Percentiles rank a stretch among this genome's conserved stretches.
These are phyloP conservation scores for Kluyveromyces siamensis DNA, from an alignment of 805 yeast species.

Conservation along the genomic window DNA sequence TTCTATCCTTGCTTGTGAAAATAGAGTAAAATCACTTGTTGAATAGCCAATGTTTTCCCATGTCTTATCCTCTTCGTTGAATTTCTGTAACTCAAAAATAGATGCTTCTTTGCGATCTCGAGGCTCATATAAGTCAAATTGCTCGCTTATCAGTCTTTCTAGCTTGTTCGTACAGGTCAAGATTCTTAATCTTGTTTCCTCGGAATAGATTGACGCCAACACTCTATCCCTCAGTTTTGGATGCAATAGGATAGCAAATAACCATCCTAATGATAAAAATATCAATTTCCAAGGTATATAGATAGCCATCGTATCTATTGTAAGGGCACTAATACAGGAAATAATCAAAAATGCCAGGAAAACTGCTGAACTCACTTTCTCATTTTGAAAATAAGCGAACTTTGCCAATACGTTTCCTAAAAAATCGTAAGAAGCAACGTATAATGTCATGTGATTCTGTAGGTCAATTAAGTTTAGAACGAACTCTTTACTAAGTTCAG, in stretches of 20 bases:
- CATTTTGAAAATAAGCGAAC: constrained; percentile 58
- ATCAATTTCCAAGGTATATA: constrained; percentile 32
- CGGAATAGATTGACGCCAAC: constrained; percentile 44
- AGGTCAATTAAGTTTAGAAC: constrained; percentile 70
- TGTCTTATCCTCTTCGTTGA: constrained; percentile 38
- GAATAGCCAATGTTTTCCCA: constrained; percentile 62
- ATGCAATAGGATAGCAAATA: constrained; percentile 34
- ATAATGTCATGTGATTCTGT: constrained; percentile 69
- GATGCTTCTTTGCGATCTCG: constrained; percentile 46
- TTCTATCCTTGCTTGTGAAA: constrained; percentile 33
- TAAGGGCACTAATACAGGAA: constrained; percentile 24
- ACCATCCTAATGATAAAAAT: constrained; percentile 43
- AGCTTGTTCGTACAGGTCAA: constrained; percentile 40
- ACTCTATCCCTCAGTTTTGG: constrained; percentile 43
- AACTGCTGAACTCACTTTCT: constrained; percentile 44
- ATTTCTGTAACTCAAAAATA: constrained; percentile 57
- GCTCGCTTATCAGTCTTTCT: constrained; percentile 36
- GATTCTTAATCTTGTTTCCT: constrained; percentile 50
- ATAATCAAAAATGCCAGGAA: constrained; percentile 34
- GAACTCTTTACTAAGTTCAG: constrained; percentile 73
- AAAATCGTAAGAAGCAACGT: constrained; percentile 54
- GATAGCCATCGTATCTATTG: constrained; percentile 20
- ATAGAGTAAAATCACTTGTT: constrained; percentile 43
- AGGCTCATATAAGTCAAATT: constrained; percentile 33
- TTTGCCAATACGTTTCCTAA: constrained; percentile 39